Percentiles rank a stretch among this genome's conserved stretches.
Evolutionary conservation across 2,329 filamentous ascomycete species (phyloP).

Genomic region (Cercospora janseana): DNA sequence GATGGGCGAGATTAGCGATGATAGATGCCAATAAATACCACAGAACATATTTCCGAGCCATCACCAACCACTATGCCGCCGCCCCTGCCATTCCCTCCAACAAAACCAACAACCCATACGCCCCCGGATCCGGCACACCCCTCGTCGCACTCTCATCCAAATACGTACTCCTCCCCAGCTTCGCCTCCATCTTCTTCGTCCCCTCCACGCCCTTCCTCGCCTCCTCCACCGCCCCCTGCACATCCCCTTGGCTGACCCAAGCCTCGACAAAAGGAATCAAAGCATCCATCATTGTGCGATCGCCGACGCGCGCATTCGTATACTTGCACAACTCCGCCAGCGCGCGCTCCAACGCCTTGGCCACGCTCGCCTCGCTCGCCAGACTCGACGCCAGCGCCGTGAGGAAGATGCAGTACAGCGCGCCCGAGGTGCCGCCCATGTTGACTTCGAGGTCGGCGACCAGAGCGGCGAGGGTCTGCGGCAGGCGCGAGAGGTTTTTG

Average conservation of each 20-base stretch:
- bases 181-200: conserved; percentile 39
- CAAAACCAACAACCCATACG: conserved; percentile 39
- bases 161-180: conserved; percentile 38
- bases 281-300: conserved; percentile 41
- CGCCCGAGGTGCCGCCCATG: conserved; percentile 40
- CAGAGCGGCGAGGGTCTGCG: conserved; percentile 31
- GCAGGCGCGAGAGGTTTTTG: conserved; percentile 33
- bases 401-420: conserved; percentile 39
- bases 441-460: conserved; percentile 38
- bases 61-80: not conserved
- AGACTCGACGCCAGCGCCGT: conserved; percentile 35
- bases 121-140: conserved; percentile 40
- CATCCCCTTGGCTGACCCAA: conserved; percentile 28
- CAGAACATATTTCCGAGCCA: too few species aligned
- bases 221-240: conserved; percentile 27
- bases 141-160: conserved; percentile 39
- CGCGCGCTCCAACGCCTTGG: conserved; percentile 31
- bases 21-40: not conserved
- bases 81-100: conserved; percentile 35
- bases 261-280: conserved; percentile 38
- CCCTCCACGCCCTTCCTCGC: conserved; percentile 36
- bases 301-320: conserved; percentile 36
- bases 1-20: not conserved
- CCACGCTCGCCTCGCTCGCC: conserved; percentile 25
- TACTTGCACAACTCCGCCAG: conserved; percentile 36